These are phyloP conservation scores for Chimonanthus praecox DNA, from an alignment of 164 flowering plant genomes.

Conservation along the genomic window DNA sequence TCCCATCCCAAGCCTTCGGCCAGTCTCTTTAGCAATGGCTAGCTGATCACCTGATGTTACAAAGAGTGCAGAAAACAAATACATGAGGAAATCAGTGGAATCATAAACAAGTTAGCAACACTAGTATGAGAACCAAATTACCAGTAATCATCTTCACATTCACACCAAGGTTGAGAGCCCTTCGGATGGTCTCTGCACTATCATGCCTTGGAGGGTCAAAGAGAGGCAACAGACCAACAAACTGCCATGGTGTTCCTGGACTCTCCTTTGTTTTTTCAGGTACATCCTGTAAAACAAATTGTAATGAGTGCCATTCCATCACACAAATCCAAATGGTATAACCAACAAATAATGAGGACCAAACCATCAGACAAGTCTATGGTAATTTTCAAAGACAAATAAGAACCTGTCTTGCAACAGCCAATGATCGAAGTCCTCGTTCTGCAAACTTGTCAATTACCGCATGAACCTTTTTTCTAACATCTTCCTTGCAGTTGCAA, in stretches of 20 bases:
- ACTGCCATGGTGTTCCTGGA: slow-evolving; percentile 33
- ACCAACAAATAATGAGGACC: not conserved
- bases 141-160: slow-evolving; percentile 40
- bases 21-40: slow-evolving; percentile 43
- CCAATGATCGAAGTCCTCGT: slow-evolving; percentile 40
- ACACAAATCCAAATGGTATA: not conserved
- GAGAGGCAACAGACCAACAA: slow-evolving; percentile 35
- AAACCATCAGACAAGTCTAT: not conserved
- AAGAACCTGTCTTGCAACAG: slow-evolving; percentile 33
- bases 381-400: not conserved
- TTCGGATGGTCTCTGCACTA: slow-evolving; percentile 34
- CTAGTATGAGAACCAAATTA: slow-evolving; percentile 3
- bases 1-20: slow-evolving; percentile 45
- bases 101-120: not conserved
- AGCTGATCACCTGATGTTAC: slow-evolving; percentile 34
- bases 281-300: slow-evolving; percentile 21
- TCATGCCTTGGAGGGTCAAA: slow-evolving; percentile 39
- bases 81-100: no score
- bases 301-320: not conserved
- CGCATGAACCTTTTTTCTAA: slow-evolving; percentile 27
- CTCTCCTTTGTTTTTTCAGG: slow-evolving; percentile 34
- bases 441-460: slow-evolving; percentile 39
- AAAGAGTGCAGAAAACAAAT: not conserved
- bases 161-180: slow-evolving; percentile 38
- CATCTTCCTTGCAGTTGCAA: slow-evolving; percentile 34